These are phyloP conservation scores for Diaporthe humulicola DNA, from an alignment of 2,329 filamentous ascomycete species.

Conservation along the genomic window DNA sequence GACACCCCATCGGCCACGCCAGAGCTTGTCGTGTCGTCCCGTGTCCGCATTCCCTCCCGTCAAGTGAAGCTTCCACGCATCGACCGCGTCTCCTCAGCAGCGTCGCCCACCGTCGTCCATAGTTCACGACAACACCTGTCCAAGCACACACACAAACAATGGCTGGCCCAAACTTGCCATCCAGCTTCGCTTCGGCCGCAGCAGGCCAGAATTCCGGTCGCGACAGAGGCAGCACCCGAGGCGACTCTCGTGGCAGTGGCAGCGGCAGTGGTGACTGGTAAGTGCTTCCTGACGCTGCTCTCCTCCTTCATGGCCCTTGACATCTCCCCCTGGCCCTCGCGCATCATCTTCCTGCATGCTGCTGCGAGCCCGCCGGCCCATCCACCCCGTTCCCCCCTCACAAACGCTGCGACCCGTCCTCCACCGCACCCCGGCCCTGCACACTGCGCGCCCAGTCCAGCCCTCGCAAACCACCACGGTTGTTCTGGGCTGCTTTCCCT, in stretches of 20 bases:
- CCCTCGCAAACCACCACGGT: not conserved
- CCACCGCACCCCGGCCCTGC: not conserved
- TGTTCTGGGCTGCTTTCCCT: constrained; percentile 22
- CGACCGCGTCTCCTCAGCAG: constrained; percentile 1
- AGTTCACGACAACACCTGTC: not conserved
- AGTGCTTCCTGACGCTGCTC: constrained; percentile 50
- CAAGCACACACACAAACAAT: constrained; percentile 53
- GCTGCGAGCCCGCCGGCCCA: not conserved
- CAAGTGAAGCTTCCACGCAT: constrained; percentile 20
- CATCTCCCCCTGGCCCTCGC: not conserved
- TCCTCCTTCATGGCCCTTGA: constrained; percentile 35
- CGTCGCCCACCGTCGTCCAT: not conserved
- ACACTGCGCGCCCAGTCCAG: constrained; percentile 14
- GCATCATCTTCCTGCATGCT: not conserved
- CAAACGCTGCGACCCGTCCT: not conserved
- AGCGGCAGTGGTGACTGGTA: constrained; percentile 81
- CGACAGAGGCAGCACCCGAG: constrained; percentile 70
- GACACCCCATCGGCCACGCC: constrained; percentile 5
- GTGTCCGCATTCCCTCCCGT: constrained; percentile 8
- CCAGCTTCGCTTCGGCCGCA: constrained; percentile 87
- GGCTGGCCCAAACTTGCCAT: constrained; percentile 79
- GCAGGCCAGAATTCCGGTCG: constrained; percentile 78
- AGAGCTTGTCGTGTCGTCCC: constrained; percentile 25
- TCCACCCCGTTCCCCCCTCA: not conserved
- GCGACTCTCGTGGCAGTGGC: constrained; percentile 66